phyloP scores from a whole-genome alignment of 257 asterid species.

The Solanum raphanifolium region DNA sequence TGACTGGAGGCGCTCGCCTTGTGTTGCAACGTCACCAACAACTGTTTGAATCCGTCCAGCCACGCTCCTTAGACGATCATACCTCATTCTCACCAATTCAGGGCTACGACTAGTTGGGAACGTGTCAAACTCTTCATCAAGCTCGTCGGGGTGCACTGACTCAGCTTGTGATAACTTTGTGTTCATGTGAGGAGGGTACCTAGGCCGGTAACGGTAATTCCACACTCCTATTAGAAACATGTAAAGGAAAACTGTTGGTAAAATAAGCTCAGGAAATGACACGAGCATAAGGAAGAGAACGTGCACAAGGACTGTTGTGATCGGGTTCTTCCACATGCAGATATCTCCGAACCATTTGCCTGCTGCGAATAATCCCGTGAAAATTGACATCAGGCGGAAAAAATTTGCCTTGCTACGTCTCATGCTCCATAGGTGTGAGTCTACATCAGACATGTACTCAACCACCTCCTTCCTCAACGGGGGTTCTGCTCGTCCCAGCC shows the following conservation, averaged over 20 bases:
- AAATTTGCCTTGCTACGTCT: conserved; percentile 87
- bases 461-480: conserved; percentile 83
- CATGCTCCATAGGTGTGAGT: conserved; percentile 94
- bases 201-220: conserved; percentile 70
- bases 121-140: conserved; percentile 80
- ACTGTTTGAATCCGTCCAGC: conserved; percentile 84
- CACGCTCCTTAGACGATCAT: conserved; percentile 75
- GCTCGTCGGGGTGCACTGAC: conserved; percentile 63
- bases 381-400: conserved; percentile 74
- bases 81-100: conserved; percentile 68
- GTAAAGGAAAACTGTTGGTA: conserved; percentile 76
- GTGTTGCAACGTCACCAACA: conserved; percentile 82
- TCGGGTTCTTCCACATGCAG: conserved; percentile 86
- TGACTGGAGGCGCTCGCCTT: conserved; percentile 65
- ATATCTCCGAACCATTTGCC: conserved; percentile 71
- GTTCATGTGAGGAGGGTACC: conserved; percentile 97
- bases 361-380: conserved; percentile 56
- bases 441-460: conserved; percentile 82
- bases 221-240: conserved; percentile 84
- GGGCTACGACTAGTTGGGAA: conserved; percentile 71
- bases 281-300: conserved; percentile 64
- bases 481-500: conserved; percentile 77
- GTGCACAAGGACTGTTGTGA: conserved; percentile 76
- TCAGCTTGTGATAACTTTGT: conserved; percentile 83
- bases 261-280: conserved; percentile 71